Conservation (phyloP, 1,284 basidiomycete genomes). For the Puccinia horiana region DNA sequence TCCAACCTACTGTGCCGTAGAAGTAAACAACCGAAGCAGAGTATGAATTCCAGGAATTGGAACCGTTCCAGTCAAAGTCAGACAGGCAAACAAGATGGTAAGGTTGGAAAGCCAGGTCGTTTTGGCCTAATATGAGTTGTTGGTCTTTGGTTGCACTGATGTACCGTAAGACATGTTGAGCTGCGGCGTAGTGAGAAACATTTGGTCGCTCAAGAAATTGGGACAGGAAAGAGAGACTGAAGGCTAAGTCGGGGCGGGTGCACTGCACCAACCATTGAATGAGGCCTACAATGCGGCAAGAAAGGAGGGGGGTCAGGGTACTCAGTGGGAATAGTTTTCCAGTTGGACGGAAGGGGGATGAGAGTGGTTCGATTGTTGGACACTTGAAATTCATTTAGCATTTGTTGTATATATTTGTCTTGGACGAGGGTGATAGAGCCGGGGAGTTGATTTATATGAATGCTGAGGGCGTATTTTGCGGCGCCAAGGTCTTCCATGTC, state of each 20-base stretch:
- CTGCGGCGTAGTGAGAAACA: neutral
- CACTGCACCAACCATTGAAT: neutral
- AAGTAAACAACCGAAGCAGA: too few species aligned
- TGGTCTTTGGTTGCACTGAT: neutral
- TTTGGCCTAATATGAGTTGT: neutral
- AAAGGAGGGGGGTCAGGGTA: neutral
- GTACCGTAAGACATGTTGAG: neutral
- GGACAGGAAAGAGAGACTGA: neutral
- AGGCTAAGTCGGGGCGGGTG: neutral
- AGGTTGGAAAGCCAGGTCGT: neutral
- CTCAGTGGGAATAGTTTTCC: neutral
- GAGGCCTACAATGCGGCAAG: neutral
- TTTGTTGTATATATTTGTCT: neutral
- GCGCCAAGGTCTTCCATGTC: constrained; percentile 1
- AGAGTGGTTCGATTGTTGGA: neutral
- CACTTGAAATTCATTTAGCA: neutral
- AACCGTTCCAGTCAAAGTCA: neutral
- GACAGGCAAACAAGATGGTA: neutral
- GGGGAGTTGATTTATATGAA: neutral
- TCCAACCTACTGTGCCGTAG: neutral
- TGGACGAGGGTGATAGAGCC: too few species aligned
- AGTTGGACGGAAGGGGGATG: neutral
- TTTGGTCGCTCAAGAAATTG: neutral
- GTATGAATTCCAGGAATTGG: neutral
- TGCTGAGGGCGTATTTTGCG: constrained; percentile 1